Conservation (phyloP, 495 filamentous ascomycete species). For the Neurospora sp. region DNA sequence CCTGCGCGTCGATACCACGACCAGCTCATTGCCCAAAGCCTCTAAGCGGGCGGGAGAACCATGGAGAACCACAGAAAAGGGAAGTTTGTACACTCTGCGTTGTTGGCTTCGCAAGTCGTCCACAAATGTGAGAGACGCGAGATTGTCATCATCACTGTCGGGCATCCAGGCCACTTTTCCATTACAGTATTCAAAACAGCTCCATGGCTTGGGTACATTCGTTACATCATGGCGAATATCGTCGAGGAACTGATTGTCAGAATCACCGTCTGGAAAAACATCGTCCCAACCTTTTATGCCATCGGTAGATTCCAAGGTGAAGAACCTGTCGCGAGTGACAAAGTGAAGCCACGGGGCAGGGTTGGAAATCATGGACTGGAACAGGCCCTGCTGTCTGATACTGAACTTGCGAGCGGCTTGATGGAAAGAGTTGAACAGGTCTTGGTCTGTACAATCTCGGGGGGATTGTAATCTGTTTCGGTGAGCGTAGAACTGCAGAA, state of each 20-base stretch:
- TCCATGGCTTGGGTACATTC: background rate
- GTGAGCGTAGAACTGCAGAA: slow-evolving; percentile 1
- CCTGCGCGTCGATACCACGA: slow-evolving; percentile 12
- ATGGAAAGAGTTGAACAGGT: background rate
- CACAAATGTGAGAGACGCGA: slow-evolving; percentile 6
- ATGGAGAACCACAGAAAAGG: slow-evolving; percentile 5
- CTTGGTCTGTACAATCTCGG: background rate
- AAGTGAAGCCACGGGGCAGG: background rate
- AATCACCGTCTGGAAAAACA: background rate
- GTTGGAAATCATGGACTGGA: background rate
- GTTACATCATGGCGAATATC: background rate
- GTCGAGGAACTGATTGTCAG: background rate
- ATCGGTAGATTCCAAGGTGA: background rate
- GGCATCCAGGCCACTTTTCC: slow-evolving; percentile 25
- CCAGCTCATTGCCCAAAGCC: slow-evolving; percentile 21
- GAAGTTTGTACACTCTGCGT: slow-evolving; percentile 17
- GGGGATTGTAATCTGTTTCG: background rate
- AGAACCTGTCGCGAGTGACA: background rate
- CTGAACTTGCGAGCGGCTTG: background rate
- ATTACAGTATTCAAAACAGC: slow-evolving; percentile 6
- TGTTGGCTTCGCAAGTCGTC: slow-evolving; percentile 18
- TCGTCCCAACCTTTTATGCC: background rate
- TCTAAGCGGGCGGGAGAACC: slow-evolving; percentile 1
- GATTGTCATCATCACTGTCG: background rate
- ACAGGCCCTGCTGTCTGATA: slow-evolving; percentile 6